Evolutionary conservation across 768 basidiomycete genomes (phyloP).

Genomic region (Sistotremastrum niveocremeum): DNA sequence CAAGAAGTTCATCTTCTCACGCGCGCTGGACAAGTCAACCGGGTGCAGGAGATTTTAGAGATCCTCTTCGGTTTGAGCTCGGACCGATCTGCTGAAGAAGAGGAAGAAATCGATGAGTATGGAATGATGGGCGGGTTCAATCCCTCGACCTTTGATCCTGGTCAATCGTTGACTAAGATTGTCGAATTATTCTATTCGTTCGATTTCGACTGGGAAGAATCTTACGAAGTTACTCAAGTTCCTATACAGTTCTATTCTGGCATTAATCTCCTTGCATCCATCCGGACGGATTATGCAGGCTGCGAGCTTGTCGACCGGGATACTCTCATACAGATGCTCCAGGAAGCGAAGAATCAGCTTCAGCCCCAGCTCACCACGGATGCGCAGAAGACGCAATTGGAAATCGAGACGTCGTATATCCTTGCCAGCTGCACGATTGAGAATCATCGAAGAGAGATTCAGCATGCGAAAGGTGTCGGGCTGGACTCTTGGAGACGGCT

Average conservation of each 20-base stretch:
- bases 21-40: slow-evolving; percentile 60
- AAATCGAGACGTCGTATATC: slow-evolving; percentile 59
- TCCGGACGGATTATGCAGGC: slow-evolving; percentile 52
- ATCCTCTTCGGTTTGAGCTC: slow-evolving; percentile 48
- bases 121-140: slow-evolving; percentile 25
- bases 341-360: slow-evolving; percentile 41
- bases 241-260: slow-evolving; percentile 51
- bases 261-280: slow-evolving; percentile 57
- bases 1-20: slow-evolving; percentile 83
- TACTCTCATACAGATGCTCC: slow-evolving; percentile 58
- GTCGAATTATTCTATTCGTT: slow-evolving; percentile 82
- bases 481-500: slow-evolving; percentile 79
- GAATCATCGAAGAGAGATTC: slow-evolving; percentile 76
- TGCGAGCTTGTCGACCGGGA: slow-evolving; percentile 75
- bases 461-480: slow-evolving; percentile 51
- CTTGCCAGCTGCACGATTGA: slow-evolving; percentile 75
- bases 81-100: slow-evolving; percentile 24
- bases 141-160: slow-evolving; percentile 53
- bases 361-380: slow-evolving; percentile 53
- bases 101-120: slow-evolving; percentile 28
- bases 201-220: slow-evolving; percentile 81
- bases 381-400: slow-evolving; percentile 51
- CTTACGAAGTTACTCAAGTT: slow-evolving; percentile 40
- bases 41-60: slow-evolving; percentile 61
- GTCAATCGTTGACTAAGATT: slow-evolving; percentile 73